Evolutionary conservation across 495 filamentous ascomycete genomes (phyloP).

Genomic region (Penicillium macrosclerotiorum): DNA sequence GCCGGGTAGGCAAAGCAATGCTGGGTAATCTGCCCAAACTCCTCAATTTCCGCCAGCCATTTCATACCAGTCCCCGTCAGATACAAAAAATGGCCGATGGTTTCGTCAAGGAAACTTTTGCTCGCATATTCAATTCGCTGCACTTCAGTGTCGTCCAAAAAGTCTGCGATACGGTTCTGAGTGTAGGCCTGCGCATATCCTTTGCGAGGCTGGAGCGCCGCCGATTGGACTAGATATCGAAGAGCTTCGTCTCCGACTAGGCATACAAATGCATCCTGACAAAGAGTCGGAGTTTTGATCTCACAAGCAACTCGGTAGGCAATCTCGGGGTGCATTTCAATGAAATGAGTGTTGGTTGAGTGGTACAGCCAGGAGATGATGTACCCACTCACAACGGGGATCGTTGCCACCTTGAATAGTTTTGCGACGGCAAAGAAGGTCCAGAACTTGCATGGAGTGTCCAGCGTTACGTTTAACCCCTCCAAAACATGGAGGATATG

Average conservation of each 20-base stretch:
- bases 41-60: slow-evolving; percentile 38
- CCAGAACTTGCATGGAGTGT: slow-evolving; percentile 65
- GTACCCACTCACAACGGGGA: slow-evolving; percentile 30
- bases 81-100: slow-evolving; percentile 31
- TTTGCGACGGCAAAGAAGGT: slow-evolving; percentile 60
- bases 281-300: slow-evolving; percentile 37
- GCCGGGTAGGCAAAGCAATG: slow-evolving; percentile 14
- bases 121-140: slow-evolving; percentile 54
- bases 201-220: slow-evolving; percentile 1
- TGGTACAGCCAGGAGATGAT: slow-evolving; percentile 50
- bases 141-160: slow-evolving; percentile 40
- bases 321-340: slow-evolving; percentile 49
- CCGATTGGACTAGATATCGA: slow-evolving; percentile 23
- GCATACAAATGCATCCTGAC: slow-evolving; percentile 45
- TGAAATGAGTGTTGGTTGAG: slow-evolving; percentile 38
- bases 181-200: slow-evolving; percentile 15
- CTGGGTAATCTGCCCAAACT: slow-evolving; percentile 20
- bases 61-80: slow-evolving; percentile 36
- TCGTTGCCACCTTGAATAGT: slow-evolving; percentile 48
- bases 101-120: slow-evolving; percentile 39
- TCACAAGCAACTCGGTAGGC: slow-evolving; percentile 44
- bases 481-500: slow-evolving; percentile 54
- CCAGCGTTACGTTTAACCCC: slow-evolving; percentile 48
- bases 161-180: slow-evolving; percentile 28
- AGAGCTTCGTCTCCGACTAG: slow-evolving; percentile 49